These are phyloP conservation scores for Amphichorda felina DNA, from an alignment of 2,329 filamentous ascomycete genomes.

Conservation along the genomic window DNA sequence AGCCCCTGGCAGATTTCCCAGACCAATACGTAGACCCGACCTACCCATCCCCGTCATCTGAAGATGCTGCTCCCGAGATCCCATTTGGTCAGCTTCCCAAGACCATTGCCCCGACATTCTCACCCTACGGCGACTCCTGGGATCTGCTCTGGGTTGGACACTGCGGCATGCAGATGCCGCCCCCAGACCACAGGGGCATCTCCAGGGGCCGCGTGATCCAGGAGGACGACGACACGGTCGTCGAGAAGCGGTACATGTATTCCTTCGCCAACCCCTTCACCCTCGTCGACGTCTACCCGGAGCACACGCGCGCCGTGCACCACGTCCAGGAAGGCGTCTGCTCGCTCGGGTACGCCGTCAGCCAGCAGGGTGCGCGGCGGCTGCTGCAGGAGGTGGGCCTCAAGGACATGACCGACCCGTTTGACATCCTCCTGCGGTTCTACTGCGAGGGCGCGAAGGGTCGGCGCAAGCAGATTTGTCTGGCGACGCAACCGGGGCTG, in stretches of 20 bases:
- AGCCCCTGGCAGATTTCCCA: constrained; percentile 12
- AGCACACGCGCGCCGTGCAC: constrained; percentile 31
- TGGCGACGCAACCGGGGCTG: constrained; percentile 28
- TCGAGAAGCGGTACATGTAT: constrained; percentile 18
- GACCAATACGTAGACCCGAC: constrained; percentile 12
- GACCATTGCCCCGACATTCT: too few relatives aligned
- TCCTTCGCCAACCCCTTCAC: constrained; percentile 22
- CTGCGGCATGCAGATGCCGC: constrained; percentile 25
- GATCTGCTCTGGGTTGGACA: constrained; percentile 40
- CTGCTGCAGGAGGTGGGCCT: constrained; percentile 39
- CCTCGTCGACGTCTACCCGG: constrained; percentile 17
- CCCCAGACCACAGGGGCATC: constrained; percentile 5
- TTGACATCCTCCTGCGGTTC: constrained; percentile 31
- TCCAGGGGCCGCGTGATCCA: constrained; percentile 19
- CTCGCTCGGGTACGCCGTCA: constrained; percentile 41
- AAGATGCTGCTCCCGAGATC: too few relatives aligned
- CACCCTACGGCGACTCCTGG: constrained; percentile 38
- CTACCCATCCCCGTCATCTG: constrained; percentile 9
- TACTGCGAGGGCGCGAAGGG: constrained; percentile 28
- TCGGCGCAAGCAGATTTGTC: constrained; percentile 20
- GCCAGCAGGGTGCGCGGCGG: constrained; percentile 35
- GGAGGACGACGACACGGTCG: constrained; percentile 21
- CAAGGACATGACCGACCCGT: constrained; percentile 22
- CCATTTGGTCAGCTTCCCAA: too few relatives aligned
- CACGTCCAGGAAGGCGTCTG: constrained; percentile 25